Evolutionary conservation across 169 alveolate species (phyloP), one percentile per base, ranked within the genome.

Genomic region (Cyclospora cayetanensis): DNA sequence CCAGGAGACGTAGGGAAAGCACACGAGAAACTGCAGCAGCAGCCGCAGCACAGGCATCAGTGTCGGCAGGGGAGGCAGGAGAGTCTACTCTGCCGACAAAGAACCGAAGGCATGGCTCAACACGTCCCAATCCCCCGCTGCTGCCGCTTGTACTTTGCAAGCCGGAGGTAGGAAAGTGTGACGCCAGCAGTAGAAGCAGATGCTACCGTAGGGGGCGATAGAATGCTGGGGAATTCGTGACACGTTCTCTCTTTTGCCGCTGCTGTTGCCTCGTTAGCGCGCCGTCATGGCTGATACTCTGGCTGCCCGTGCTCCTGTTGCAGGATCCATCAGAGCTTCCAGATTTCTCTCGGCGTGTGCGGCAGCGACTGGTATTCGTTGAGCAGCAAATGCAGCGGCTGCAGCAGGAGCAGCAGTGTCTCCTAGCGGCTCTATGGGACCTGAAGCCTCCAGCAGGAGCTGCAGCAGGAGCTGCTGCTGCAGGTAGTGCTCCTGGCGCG

Each of bases 361-460:
- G 79, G 31, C 79, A 66, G 79, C 12, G 79, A 66, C 20, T 66
- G 79, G 50, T 66, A 34, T 66, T 66, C 50, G 79, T 66, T 29
- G 79, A 66, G 43, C 79, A 66, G 46, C 79, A 66, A 43, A 41
- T 66, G 2, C 79, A 31, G 43, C 42, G 79, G 25, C 79, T 66
- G 2, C 79, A 66, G 46, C 79, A 66, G 79, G 79, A 66, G 43
- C 79, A 66, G 20, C 79, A 66, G 22, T 66, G 43, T 29, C 79
- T 66, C 0, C 79, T 66, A 2, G 79, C 79, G 29, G 79, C 79
- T 29, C 20, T 66, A 27, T 66, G 79, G 79, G 79, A 12, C 22
- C 43, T 66, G 20, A 43, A 43, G 43, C 79, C 79, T 29, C 50
- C 79, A 66, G 79, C 79, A 27, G 79, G 29, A 29, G 43, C 79